phyloP scores from a whole-genome alignment of 345 rosid species.

The Cardamine resedifolia region DNA sequence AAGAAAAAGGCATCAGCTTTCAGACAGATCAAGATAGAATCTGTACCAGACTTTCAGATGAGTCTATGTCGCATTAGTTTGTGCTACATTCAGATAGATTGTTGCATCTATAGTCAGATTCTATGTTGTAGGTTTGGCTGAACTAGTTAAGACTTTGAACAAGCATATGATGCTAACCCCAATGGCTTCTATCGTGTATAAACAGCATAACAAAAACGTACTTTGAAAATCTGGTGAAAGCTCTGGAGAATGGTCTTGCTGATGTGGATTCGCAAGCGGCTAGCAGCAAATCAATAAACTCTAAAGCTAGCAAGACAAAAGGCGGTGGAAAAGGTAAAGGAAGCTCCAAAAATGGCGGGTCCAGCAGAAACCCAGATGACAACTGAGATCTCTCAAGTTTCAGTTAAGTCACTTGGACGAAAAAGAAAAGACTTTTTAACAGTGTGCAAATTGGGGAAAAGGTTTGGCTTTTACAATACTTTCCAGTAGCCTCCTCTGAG shows the following conservation, averaged over 20 bases:
- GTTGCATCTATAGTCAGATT: slow-evolving; percentile 1
- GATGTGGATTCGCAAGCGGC: slow-evolving; percentile 50
- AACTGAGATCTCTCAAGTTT: slow-evolving; percentile 27
- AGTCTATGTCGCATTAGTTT: slow-evolving; percentile 10
- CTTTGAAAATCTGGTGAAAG: slow-evolving; percentile 82
- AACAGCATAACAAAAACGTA: slow-evolving; percentile 80
- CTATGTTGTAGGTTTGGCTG: slow-evolving; percentile 6
- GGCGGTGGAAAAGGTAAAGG: slow-evolving; percentile 32
- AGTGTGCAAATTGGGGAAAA: slow-evolving; percentile 7
- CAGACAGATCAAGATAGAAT: neutral
- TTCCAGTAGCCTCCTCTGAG: neutral
- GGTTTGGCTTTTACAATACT: neutral
- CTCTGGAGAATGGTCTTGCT: slow-evolving; percentile 77
- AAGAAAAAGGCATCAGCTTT: neutral
- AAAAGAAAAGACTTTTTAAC: neutral
- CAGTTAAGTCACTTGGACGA: slow-evolving; percentile 1
- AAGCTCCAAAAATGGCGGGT: slow-evolving; percentile 34
- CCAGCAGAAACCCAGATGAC: slow-evolving; percentile 26
- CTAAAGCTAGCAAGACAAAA: slow-evolving; percentile 32
- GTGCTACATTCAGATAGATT: neutral
- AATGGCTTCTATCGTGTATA: slow-evolving; percentile 4
- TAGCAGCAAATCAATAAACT: slow-evolving; percentile 32
- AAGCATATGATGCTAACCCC: slow-evolving; percentile 19
- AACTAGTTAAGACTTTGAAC: neutral
- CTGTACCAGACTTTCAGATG: neutral